Evolutionary conservation across 1,139 yeast species (phyloP), one percentile per base, ranked within the genome.

Genomic region (Taphrina flavorubra): DNA sequence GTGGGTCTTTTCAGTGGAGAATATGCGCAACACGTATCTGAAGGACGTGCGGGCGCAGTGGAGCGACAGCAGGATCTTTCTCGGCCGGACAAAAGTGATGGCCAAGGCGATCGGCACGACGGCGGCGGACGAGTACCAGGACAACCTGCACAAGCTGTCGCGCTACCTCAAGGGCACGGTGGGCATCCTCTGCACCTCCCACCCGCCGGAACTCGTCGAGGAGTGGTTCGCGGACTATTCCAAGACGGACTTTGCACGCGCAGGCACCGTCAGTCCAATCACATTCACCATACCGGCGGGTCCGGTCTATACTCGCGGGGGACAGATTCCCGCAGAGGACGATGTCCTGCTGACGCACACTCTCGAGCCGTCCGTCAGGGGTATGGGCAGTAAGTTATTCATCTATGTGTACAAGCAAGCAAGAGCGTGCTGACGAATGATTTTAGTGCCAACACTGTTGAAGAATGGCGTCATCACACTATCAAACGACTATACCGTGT

Each of bases 301-400:
- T 51, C 83, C 91, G 69, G 88, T 94, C 13, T 92, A 91, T 78
- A 90, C 98, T 16, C 87, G 97, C 78, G 99, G 97, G 74, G 99
- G 99, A 20, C 96, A 90, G 80, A 81, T 92, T 69, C 84, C 97
- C 42, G 81, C 79, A 37, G 97, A 92, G 77, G 98, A 94, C 74
- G 99, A 94, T 78, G 94, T 94, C 25, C 97, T 97, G 74, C 87
- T 94, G 90, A 88, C 96, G 13, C 99, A 94, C 78, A 91, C 98
- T 6, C 83, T 95, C 80, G 99, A 94, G 80, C 91, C 92, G 74
- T 90, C 97, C 56, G 80, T 94, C 75, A 87, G 99, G 82, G 89
- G 89, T 77, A 87, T 87, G 74, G 94, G 94, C 77, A 87, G 65
- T 61, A 61, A 49, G 65, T 61, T 36, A 16, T 16, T 3, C 2